Evolutionary conservation across 257 asterid species (phyloP), one percentile per base, ranked within the genome.

Genomic region (Henckelia pumila): DNA sequence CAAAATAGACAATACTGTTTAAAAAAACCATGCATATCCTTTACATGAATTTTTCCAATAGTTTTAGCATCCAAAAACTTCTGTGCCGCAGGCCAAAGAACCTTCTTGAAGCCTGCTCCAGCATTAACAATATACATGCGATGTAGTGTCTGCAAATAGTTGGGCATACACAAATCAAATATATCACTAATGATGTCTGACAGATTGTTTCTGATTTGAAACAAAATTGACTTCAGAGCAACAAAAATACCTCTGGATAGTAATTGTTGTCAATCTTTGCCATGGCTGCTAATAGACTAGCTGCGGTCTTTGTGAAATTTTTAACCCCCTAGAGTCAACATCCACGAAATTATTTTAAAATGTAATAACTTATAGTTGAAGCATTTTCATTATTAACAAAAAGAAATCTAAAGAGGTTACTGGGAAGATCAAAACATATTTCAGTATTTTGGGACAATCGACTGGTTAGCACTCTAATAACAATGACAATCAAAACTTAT

Each of bases 71-170:
- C 98, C 59, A 92, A 77, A 73, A 92, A 79, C 78, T 83, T 92
- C 80, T 86, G 95, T 59, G 95, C 96, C 69, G 96, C 95, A 55
- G 97, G 98, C 98, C 98, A 92, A 65, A 92, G 86, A 78, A 88
- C 84, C 80, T 85, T 90, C 78, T 80, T 91, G 82, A 94, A 91
- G 61, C 88, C 96, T 79, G 95, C 66, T 71, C 97, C 96, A 63
- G 99, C 97, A 80, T 94, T 94, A 59, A 89, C 96, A 80, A 91
- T 66, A 65, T 80, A 94, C 97, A 94, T 85, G 65, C 79, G 82
- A 71, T 94, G 91, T 72, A 94, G 92, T 10, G 97, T 91, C 97
- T 94, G 84, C 82, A 77, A 55, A 75, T 13, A 66, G 33, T 62
- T 61, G 71, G 68, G 75, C 40, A 30, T 33, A 74, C 67, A 49